Conservation (phyloP, 1,139 yeast species). For the Saccharomyces hybrid region DNA sequence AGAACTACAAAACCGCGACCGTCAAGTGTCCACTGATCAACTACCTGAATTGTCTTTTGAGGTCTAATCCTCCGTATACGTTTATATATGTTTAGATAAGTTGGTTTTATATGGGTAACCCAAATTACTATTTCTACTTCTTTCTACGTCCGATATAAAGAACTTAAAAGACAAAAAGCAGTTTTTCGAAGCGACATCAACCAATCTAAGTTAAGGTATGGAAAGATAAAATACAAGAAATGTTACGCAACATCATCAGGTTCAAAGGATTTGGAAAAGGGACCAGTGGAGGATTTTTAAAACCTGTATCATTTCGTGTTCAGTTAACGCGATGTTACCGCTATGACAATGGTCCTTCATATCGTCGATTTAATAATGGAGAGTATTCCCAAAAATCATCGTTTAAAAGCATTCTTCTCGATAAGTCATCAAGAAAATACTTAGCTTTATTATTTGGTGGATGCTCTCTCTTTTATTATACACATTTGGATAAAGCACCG, state of each 20-base stretch:
- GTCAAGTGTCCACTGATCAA: not conserved
- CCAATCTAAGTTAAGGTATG: not conserved
- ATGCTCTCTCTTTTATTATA: conserved; percentile 46
- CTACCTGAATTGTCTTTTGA: not conserved
- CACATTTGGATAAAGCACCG: conserved; percentile 76
- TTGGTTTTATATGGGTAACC: not conserved
- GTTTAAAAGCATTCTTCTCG: conserved; percentile 15
- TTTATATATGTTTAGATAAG: not conserved
- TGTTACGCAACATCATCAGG: not conserved
- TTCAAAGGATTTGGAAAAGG: not conserved
- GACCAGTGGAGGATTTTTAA: not conserved
- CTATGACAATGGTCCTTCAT: conserved; percentile 8
- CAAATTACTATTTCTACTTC: not conserved
- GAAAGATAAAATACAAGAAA: not conserved
- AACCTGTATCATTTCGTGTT: not conserved
- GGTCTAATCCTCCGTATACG: not conserved
- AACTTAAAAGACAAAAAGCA: not conserved
- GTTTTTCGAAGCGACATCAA: not conserved
- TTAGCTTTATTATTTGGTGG: conserved; percentile 28
- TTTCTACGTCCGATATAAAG: not conserved
- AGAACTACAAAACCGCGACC: conserved; percentile 23
- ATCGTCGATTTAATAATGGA: conserved; percentile 29
- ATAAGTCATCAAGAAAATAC: conserved; percentile 26
- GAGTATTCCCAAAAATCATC: conserved; percentile 6
- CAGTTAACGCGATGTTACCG: not conserved